phyloP scores from a whole-genome alignment of 768 basidiomycete species.

The Lactarius sp. region DNA sequence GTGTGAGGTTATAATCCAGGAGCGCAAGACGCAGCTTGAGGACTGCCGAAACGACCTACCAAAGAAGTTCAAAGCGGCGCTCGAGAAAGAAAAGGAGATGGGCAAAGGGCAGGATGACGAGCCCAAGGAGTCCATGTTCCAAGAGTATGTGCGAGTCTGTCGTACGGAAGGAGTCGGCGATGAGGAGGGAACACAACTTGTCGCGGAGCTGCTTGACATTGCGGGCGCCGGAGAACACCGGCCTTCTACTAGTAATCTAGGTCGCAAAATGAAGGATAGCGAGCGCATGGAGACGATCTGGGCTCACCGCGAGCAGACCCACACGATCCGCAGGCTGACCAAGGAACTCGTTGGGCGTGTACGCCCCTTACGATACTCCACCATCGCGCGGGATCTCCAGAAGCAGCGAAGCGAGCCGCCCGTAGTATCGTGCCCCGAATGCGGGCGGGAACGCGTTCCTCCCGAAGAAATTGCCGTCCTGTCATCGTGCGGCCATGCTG shows the following conservation, averaged over 20 bases:
- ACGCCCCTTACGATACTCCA: constrained; percentile 89
- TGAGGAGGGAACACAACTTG: constrained; percentile 62
- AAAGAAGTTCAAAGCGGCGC: constrained; percentile 56
- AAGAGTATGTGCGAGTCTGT: constrained; percentile 66
- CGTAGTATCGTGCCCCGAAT: constrained; percentile 57
- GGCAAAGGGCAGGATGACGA: constrained; percentile 36
- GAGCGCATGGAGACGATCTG: constrained; percentile 62
- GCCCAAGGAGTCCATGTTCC: constrained; percentile 71
- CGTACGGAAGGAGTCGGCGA: constrained; percentile 73
- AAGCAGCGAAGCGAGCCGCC: constrained; percentile 60
- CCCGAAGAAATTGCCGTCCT: constrained; percentile 74
- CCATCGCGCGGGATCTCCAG: constrained; percentile 84
- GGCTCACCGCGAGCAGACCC: constrained; percentile 83
- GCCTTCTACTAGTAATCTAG: constrained; percentile 6
- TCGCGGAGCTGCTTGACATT: constrained; percentile 56
- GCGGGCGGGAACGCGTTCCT: constrained; percentile 50
- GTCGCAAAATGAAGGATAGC: constrained; percentile 46
- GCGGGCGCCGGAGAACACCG: constrained; percentile 44
- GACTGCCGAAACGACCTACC: constrained; percentile 74
- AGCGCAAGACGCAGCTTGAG: constrained; percentile 73
- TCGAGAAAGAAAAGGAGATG: constrained; percentile 64
- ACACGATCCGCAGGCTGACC: constrained; percentile 74
- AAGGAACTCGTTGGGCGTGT: constrained; percentile 90
- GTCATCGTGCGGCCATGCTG: constrained; percentile 89
- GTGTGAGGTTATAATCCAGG: constrained; percentile 85